Evolutionary conservation across 2,329 filamentous ascomycete species (phyloP).

Genomic region (Fusarium nurragi): DNA sequence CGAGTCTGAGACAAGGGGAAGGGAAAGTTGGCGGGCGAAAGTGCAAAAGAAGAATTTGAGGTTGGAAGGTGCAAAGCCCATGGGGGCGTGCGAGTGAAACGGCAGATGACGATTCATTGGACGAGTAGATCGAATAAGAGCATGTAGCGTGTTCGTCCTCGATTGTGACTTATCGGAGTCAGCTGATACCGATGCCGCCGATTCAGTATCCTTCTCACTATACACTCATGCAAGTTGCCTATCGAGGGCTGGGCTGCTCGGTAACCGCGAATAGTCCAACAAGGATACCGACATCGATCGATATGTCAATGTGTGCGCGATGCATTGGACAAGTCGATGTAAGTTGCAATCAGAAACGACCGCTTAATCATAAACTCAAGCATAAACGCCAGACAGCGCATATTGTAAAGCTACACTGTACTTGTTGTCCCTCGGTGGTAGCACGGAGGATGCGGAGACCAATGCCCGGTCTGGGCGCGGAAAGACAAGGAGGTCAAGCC

Average conservation of each 20-base stretch:
- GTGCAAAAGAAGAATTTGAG: conserved; percentile 16
- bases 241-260: conserved; percentile 7
- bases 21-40: conserved; percentile 15
- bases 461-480: conserved; percentile 18
- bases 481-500: conserved; percentile 9
- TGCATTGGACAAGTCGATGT: neutral
- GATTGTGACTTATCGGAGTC: conserved; percentile 14
- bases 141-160: conserved; percentile 30
- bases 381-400: neutral
- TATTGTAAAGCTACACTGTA: neutral
- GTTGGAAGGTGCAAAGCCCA: conserved; percentile 26
- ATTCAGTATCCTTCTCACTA: neutral
- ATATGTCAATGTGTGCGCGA: neutral
- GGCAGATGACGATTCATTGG: conserved; percentile 27
- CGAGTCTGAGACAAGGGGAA: conserved; percentile 3
- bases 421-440: conserved; percentile 7
- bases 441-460: conserved; percentile 24
- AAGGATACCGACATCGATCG: neutral
- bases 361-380: neutral
- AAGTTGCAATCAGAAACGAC: neutral
- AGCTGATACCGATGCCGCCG: conserved; percentile 22
- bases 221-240: neutral
- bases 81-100: conserved; percentile 26
- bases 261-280: neutral
- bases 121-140: conserved; percentile 27